These are phyloP conservation scores for Penicillium coffeae DNA, from an alignment of 495 filamentous ascomycete genomes.

Conservation along the genomic window DNA sequence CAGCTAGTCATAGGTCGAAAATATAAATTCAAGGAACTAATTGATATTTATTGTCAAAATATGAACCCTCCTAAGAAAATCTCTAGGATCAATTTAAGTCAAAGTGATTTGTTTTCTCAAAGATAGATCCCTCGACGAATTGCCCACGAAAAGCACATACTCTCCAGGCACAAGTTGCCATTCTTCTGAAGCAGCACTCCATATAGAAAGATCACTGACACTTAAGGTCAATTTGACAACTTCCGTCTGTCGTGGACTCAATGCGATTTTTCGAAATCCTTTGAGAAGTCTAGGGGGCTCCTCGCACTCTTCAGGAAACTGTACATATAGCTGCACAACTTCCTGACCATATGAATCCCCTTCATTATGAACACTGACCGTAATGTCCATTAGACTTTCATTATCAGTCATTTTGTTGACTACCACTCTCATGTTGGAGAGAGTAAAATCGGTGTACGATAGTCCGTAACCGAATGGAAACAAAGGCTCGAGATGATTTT, in stretches of 20 bases:
- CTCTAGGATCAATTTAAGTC: no score
- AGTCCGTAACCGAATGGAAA: conserved; percentile 75
- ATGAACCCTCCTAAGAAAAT: no score
- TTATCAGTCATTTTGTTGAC: conserved; percentile 3
- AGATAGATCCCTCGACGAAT: conserved; percentile 34
- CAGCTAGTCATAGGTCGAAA: no score
- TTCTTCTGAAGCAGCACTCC: conserved; percentile 56
- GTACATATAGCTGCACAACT: conserved; percentile 65
- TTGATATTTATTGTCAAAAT: no score
- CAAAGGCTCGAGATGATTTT: conserved; percentile 50
- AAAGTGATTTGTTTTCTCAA: no score
- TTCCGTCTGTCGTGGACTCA: conserved; percentile 36
- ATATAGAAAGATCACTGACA: conserved; percentile 61
- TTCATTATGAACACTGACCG: conserved; percentile 42
- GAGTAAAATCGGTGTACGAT: conserved; percentile 64
- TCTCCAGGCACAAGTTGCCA: conserved; percentile 56
- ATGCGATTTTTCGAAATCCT: conserved; percentile 58
- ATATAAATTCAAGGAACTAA: no score
- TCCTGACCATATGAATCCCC: conserved; percentile 51
- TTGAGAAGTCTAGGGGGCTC: conserved; percentile 40
- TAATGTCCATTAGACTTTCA: conserved; percentile 23
- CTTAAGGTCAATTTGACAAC: conserved; percentile 52
- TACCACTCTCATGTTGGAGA: conserved; percentile 1
- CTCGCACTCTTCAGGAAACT: conserved; percentile 36
- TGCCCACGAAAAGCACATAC: conserved; percentile 56